Percentiles rank a stretch among this genome's conserved stretches.
Evolutionary conservation across 306 rosid genomes (phyloP).

Genomic region (Cicer judaicum): DNA sequence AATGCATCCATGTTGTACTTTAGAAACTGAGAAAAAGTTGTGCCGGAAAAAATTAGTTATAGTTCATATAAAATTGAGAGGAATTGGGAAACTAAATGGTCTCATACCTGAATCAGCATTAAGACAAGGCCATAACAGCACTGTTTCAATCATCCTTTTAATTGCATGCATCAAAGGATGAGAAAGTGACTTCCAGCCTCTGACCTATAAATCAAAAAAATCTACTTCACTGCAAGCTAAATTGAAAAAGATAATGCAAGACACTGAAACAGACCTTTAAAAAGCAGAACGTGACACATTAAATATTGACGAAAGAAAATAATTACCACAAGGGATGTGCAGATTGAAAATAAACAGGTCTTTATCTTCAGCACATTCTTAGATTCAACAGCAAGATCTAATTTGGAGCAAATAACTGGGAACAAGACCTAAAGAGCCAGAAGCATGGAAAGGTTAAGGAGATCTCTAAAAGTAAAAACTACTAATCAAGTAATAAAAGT

Average conservation of each 20-base stretch:
- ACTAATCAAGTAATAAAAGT: conserved; percentile 24
- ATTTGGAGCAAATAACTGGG: conserved; percentile 61
- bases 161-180: conserved; percentile 62
- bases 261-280: conserved; percentile 34
- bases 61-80: conserved; percentile 22
- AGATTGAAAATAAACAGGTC: conserved; percentile 78
- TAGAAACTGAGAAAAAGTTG: conserved; percentile 63
- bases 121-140: conserved; percentile 77
- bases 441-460: conserved; percentile 33
- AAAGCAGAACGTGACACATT: conserved; percentile 25
- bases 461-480: conserved; percentile 41
- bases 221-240: conserved; percentile 33
- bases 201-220: conserved; percentile 60
- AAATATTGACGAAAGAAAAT: conserved; percentile 22
- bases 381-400: conserved; percentile 60
- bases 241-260: conserved; percentile 37
- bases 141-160: conserved; percentile 64
- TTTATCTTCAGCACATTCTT: conserved; percentile 61
- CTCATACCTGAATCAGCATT: conserved; percentile 75
- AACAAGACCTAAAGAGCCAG: conserved; percentile 64
- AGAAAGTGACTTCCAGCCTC: conserved; percentile 66
- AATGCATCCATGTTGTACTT: conserved; percentile 93
- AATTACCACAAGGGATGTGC: conserved; percentile 87
- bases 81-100: conserved; percentile 26
- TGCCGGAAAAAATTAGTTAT: conserved; percentile 27